Evolutionary conservation across 768 basidiomycete genomes (phyloP), one percentile per base, ranked within the genome.

Genomic region (Gelatoporia subvermispora): DNA sequence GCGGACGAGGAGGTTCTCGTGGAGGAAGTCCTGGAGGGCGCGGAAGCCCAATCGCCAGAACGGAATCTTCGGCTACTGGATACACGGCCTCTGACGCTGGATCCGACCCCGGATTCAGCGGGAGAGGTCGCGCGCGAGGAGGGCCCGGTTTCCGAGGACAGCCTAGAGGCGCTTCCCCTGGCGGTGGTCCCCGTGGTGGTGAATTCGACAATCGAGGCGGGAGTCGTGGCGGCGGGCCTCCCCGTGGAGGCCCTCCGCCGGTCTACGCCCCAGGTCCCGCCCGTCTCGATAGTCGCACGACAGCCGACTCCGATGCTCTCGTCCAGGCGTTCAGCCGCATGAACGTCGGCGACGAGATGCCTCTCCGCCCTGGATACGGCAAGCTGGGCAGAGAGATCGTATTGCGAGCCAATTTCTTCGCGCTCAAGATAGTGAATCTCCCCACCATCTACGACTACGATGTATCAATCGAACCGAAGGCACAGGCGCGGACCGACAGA

Each of bases 391-490:
- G 43, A 10, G 52, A 68, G 0, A 72, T 79, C 52, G 74, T 63
- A 0, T 62, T 84, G 13, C 74, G 84, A 1, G 72, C 82, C 21
- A 85, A 84, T 56, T 82, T 84, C 63, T 83, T 83, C 60, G 28
- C 28, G 28, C 7, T 31, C 13, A 70, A 60, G 23, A 57, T 77
- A 16, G 70, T 72, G 4, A 70, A 72, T 28, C 69, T 68, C 1
- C 66, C 68, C 0, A 58, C 17, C n/a, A 52, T 82, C 2, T 79
- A 74, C 56, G 81, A 84, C 51, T 85, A 85, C 51, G 57, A 60
- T 10, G 70, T 84, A 24, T 65, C 73, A 22, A 76, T 82, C 41
- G 58, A 60, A 8, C 79, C 79, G 0, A 72, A 68, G 47, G 68
- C 70, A 0, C 68, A 73, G 38, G 62, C 71, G 71, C 71, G 71